Conservation (phyloP, 371 early-diverging fungal genomes). For the Mucor mucedo region DNA sequence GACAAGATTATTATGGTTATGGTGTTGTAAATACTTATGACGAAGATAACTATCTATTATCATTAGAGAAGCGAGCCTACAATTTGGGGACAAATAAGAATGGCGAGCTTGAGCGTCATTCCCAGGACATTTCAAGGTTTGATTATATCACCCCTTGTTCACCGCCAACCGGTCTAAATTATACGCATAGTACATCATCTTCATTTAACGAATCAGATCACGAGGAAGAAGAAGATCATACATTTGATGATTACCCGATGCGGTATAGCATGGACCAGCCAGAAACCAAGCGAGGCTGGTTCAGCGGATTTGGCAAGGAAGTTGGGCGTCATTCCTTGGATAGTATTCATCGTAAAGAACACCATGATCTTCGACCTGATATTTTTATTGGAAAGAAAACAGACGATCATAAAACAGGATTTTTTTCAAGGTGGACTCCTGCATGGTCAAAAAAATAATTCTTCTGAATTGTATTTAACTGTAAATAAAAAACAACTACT, state of each 20-base stretch:
- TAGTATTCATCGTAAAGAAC: slow-evolving; percentile 21
- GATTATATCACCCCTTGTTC: not conserved
- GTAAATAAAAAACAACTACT: not conserved
- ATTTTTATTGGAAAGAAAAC: slow-evolving; percentile 5
- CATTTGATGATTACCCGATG: too few relatives aligned
- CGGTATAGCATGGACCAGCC: slow-evolving; percentile 1
- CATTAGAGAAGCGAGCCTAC: slow-evolving; percentile 48
- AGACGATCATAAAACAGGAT: slow-evolving; percentile 29
- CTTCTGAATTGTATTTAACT: not conserved
- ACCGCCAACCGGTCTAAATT: too few relatives aligned
- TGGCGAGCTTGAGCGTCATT: slow-evolving; percentile 10
- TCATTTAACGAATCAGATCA: slow-evolving; percentile 11
- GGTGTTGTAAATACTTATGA: slow-evolving; percentile 33
- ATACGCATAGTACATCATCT: not conserved
- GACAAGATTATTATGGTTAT: slow-evolving; percentile 32
- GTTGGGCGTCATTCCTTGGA: slow-evolving; percentile 22
- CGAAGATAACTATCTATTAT: slow-evolving; percentile 45
- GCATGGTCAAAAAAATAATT: slow-evolving; percentile 34
- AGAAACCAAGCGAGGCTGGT: slow-evolving; percentile 26
- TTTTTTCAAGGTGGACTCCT: slow-evolving; percentile 40
- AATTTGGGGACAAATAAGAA: slow-evolving; percentile 20
- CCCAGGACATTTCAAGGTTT: slow-evolving; percentile 6
- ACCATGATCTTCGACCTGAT: slow-evolving; percentile 17
- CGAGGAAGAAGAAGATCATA: slow-evolving; percentile 5
- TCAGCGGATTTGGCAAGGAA: slow-evolving; percentile 8